Evolutionary conservation across 75 land plant genomes (phyloP).

Genomic region (Adiantum capillusveneris): DNA sequence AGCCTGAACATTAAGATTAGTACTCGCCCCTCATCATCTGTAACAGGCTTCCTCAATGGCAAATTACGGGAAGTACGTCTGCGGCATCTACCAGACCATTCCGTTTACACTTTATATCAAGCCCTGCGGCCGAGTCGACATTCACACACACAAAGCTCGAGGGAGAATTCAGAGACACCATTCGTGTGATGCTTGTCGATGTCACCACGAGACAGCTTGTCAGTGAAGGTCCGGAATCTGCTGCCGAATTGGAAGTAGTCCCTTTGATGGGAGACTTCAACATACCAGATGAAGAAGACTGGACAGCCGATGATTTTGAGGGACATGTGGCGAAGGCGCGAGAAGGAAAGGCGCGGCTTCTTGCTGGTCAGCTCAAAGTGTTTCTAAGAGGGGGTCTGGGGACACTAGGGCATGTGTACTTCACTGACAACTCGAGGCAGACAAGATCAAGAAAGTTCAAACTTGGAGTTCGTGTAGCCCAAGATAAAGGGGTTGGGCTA

Average conservation of each 20-base stretch:
- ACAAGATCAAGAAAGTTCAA: constrained; percentile 88
- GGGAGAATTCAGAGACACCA: too few relatives aligned
- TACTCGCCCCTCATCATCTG: too few relatives aligned
- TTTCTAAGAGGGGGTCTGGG: constrained; percentile 87
- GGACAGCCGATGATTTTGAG: constrained; percentile 87
- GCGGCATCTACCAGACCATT: too few relatives aligned
- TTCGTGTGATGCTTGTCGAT: too few relatives aligned
- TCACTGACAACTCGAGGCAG: constrained; percentile 98
- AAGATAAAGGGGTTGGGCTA: constrained; percentile 59
- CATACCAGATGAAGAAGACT: constrained; percentile 59
- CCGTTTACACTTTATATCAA: too few relatives aligned
- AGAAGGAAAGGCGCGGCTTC: constrained; percentile 86
- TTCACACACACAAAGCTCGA: too few relatives aligned
- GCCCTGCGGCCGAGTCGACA: too few relatives aligned
- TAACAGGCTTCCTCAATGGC: too few relatives aligned
- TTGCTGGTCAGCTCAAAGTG: constrained; percentile 73
- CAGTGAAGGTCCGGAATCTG: constrained; percentile 64
- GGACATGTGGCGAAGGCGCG: constrained; percentile 74
- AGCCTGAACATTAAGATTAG: too few relatives aligned
- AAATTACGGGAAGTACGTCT: too few relatives aligned
- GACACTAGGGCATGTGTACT: constrained; percentile 73
- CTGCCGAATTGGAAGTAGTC: constrained; percentile 63
- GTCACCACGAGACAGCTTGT: constrained; percentile 59
- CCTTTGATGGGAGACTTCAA: constrained; percentile 90
- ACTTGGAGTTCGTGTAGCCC: constrained; percentile 70